Percentiles rank a stretch among this genome's conserved stretches.
Evolutionary conservation across 257 asterid genomes (phyloP).

Genomic region (Solanum bulbocastanum): DNA sequence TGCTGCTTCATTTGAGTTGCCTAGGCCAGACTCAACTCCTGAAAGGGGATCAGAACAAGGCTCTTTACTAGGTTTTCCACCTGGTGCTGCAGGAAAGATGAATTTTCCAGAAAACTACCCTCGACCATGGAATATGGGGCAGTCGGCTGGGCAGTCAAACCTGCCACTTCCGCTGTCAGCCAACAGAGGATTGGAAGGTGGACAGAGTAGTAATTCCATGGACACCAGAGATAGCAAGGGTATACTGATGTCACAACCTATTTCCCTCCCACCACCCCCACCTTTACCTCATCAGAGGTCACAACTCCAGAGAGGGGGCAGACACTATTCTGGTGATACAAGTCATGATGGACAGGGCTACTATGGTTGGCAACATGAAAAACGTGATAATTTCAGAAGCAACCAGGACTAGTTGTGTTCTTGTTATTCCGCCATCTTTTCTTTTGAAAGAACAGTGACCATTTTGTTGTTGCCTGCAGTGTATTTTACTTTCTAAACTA

Average conservation of each 20-base stretch:
- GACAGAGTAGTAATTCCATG: constrained; percentile 36
- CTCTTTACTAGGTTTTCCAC: constrained; percentile 49
- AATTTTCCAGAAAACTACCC: constrained; percentile 55
- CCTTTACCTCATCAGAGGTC: constrained; percentile 38
- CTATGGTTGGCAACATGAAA: constrained; percentile 57
- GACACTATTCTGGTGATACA: constrained; percentile 45
- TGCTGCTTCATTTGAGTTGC: constrained; percentile 50
- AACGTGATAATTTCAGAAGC: constrained; percentile 41
- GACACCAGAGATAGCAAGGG: constrained; percentile 56
- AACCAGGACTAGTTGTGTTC: constrained; percentile 30
- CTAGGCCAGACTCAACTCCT: constrained; percentile 46
- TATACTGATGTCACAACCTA: constrained; percentile 37
- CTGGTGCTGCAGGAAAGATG: constrained; percentile 48
- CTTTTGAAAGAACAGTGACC: not conserved
- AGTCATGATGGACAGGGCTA: constrained; percentile 64
- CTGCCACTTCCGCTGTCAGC: constrained; percentile 22
- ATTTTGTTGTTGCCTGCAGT: not conserved
- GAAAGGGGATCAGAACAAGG: constrained; percentile 68
- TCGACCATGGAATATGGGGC: constrained; percentile 66
- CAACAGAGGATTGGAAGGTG: constrained; percentile 35
- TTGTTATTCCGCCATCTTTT: not conserved
- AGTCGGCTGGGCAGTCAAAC: constrained; percentile 34
- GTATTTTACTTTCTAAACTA: not conserved
- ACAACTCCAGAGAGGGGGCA: constrained; percentile 39
- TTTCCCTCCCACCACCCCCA: constrained; percentile 56